Evolutionary conservation across 257 asterid species (phyloP).

Genomic region (Lycium barbarum): DNA sequence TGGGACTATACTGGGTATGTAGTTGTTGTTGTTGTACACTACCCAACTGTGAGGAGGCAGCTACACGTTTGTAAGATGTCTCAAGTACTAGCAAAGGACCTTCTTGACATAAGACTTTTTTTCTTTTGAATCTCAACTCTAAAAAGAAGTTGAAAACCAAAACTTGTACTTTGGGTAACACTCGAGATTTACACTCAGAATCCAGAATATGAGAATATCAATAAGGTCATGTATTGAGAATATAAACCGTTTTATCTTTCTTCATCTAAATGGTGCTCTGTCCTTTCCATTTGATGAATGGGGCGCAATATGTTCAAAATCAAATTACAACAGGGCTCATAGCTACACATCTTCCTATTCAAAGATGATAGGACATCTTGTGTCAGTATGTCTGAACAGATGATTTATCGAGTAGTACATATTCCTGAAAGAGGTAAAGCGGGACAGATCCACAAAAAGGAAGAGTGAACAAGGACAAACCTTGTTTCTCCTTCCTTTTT

Average conservation of each 20-base stretch:
- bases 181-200: not conserved
- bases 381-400: not conserved
- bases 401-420: not conserved
- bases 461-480: slow-evolving; percentile 43
- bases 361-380: slow-evolving; percentile 18
- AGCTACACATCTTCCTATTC: slow-evolving; percentile 3
- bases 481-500: slow-evolving; percentile 59
- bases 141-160: not conserved
- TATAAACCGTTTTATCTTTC: not conserved
- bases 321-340: not conserved
- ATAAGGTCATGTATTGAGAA: not conserved
- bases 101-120: not conserved
- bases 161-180: not conserved
- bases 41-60: not conserved
- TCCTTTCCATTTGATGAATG: not conserved
- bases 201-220: slow-evolving; percentile 15
- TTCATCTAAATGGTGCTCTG: not conserved
- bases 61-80: not conserved
- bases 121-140: not conserved
- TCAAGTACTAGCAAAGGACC: not conserved
- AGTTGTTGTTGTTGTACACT: no score
- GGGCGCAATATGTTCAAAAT: not conserved
- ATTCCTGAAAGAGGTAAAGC: not conserved
- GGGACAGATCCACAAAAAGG: slow-evolving; percentile 13
- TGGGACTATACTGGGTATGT: no score